Evolutionary conservation across 2,329 filamentous ascomycete genomes (phyloP).

Genomic region (Bretziella fagacearum): DNA sequence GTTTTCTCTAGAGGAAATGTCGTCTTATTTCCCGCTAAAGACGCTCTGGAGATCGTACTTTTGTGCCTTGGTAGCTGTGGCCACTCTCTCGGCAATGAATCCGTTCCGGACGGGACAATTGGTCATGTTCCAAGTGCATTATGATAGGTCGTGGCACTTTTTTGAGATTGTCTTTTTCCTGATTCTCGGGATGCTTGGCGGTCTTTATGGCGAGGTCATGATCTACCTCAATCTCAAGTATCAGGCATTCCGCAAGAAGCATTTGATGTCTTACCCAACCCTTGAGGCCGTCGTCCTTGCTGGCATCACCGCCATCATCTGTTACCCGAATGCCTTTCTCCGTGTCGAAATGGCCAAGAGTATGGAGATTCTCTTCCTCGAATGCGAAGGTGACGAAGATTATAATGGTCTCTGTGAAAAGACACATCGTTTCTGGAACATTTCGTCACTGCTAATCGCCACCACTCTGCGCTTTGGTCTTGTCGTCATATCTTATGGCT

Average conservation of each 20-base stretch:
- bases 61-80: conserved; percentile 86
- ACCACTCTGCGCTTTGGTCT: conserved; percentile 67
- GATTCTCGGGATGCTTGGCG: conserved; percentile 79
- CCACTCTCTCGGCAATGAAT: conserved; percentile 87
- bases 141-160: conserved; percentile 94
- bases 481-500: conserved; percentile 91
- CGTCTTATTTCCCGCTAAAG: conserved; percentile 87
- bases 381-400: conserved; percentile 77
- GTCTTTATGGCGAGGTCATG: conserved; percentile 86
- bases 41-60: conserved; percentile 98
- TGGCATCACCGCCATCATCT: conserved; percentile 71
- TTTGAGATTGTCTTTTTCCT: conserved; percentile 92
- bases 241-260: conserved; percentile 87
- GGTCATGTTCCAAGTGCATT: conserved; percentile 97
- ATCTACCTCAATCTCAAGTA: conserved; percentile 94
- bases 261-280: conserved; percentile 67
- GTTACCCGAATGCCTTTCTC: conserved; percentile 89
- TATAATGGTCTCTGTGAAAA: conserved; percentile 79
- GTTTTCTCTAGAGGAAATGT: conserved; percentile 97
- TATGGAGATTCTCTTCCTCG: conserved; percentile 93
- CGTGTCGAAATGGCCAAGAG: conserved; percentile 98
- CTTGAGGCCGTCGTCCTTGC: conserved; percentile 76
- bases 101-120: conserved; percentile 92
- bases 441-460: conserved; percentile 60
- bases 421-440: conserved; percentile 58